Percentiles rank a stretch among this genome's conserved stretches.
These are phyloP conservation scores for Pichia cabralensis DNA, from an alignment of 805 yeast species.

Conservation along the genomic window DNA sequence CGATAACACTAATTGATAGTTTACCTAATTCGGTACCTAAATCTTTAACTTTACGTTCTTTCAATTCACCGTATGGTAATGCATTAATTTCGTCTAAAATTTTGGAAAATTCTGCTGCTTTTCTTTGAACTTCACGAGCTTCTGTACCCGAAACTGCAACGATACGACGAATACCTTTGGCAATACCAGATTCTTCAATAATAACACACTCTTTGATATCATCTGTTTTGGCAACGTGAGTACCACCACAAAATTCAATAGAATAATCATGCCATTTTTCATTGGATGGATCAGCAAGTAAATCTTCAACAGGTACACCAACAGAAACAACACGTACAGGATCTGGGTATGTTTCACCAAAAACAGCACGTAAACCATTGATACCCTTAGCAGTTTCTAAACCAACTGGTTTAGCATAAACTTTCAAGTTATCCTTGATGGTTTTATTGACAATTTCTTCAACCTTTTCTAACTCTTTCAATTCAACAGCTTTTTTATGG, in stretches of 20 bases:
- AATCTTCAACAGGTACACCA: constrained; percentile 81
- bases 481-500: constrained; percentile 74
- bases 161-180: constrained; percentile 96
- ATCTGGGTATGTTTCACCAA: constrained; percentile 98
- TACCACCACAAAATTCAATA: constrained; percentile 98
- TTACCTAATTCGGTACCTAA: constrained; percentile 77
- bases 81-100: constrained; percentile 49
- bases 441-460: constrained; percentile 66
- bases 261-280: constrained; percentile 70
- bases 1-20: constrained; percentile 69
- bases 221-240: constrained; percentile 87
- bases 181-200: constrained; percentile 93
- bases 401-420: constrained; percentile 76
- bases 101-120: constrained; percentile 62
- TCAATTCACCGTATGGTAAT: constrained; percentile 61
- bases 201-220: constrained; percentile 88
- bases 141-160: constrained; percentile 92
- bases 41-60: constrained; percentile 78
- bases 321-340: constrained; percentile 97
- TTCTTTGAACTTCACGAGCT: constrained; percentile 82
- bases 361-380: constrained; percentile 88
- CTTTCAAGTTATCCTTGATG: constrained; percentile 61
- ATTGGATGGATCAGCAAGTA: constrained; percentile 60
- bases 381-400: constrained; percentile 65
- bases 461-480: constrained; percentile 61